Evolutionary conservation across 352 stramenopile species (phyloP), one percentile per base, ranked within the genome.

Genomic region (Phytopythium vexans): DNA sequence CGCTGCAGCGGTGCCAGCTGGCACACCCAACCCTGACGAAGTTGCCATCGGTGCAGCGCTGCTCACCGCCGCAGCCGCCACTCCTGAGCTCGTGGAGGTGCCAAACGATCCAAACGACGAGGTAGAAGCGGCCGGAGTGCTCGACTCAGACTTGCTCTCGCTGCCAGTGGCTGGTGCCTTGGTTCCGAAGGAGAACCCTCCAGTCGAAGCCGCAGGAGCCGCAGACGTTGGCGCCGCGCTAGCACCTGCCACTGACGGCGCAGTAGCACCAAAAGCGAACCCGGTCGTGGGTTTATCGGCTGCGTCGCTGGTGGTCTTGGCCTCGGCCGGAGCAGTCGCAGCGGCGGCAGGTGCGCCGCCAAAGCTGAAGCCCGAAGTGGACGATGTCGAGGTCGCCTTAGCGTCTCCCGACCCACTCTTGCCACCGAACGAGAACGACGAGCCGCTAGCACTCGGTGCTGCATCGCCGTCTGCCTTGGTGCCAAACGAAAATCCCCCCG

Each of bases 181-280:
- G 2, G 62, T 54, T 27, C 66, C 69, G 59, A 85, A 80, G 6
- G 64, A 74, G 35, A 84, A 84, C 33, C 72, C 70, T 16, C 61
- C 57, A 3, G 52, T 50, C 12, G 68, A 39, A 9, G 67, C 16
- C 12, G 66, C 41, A 11, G 61, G 53, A 3, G 67, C 12, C 6
- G 65, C 38, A 4, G 46, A 11, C 8, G 56, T 40, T 14, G 53
- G 27, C 8, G 70, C 41, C 8, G 60, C 54, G 10, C 64, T 15
- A 8, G 64, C 12, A 14, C 45, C 8, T 2, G 55, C 43, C 12
- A 58, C 61, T n/a, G 64, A 49, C 2, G 49, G 39, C 6, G 49
- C 8, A 36, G 33, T 9, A 16, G 40, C 57, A 48, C 65, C 63
- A 54, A 79, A 71, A 3, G 63, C 73, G 56, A 79, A 79, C 0